These are phyloP conservation scores for Pistacia integerrima DNA, from an alignment of 345 rosid genomes.

Conservation along the genomic window DNA sequence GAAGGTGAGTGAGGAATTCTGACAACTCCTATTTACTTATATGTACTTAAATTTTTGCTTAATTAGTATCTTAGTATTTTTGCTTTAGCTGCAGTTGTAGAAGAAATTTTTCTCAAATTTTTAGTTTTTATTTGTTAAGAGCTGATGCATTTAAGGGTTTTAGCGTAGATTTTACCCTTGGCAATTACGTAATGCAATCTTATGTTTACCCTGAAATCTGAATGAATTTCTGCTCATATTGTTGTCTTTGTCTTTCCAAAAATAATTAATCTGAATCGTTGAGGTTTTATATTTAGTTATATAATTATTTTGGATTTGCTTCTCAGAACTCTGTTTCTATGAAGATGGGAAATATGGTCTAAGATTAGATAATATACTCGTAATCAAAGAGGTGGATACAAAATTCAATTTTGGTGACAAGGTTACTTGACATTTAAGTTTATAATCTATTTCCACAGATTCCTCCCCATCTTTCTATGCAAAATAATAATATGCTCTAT, in stretches of 20 bases:
- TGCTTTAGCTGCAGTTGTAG: neutral
- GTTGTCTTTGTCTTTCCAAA: neutral
- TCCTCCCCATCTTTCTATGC: neutral
- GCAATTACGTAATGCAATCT: neutral
- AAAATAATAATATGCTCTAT: neutral
- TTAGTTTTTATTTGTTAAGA: neutral
- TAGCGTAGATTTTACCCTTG: neutral
- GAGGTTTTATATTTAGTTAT: neutral
- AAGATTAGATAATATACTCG: conserved; percentile 90
- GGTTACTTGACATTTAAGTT: conserved; percentile 75
- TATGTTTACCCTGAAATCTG: neutral
- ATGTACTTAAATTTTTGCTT: conserved; percentile 8
- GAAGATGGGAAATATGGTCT: conserved; percentile 95
- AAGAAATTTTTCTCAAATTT: neutral
- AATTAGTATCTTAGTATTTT: conserved; percentile 30
- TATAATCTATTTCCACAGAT: neutral
- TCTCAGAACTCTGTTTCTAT: conserved; percentile 86
- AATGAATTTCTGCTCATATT: conserved; percentile 4
- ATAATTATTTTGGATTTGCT: conserved; percentile 11
- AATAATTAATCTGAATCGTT: neutral
- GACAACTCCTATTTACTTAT: neutral
- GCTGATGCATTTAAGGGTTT: neutral
- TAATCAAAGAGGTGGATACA: conserved; percentile 68
- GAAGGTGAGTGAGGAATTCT: conserved; percentile 61
- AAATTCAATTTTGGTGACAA: conserved; percentile 87